Base-by-base conservation (phyloP, 371 early-diverging fungal genomes). In the Lichtheimia corymbifera region DNA sequence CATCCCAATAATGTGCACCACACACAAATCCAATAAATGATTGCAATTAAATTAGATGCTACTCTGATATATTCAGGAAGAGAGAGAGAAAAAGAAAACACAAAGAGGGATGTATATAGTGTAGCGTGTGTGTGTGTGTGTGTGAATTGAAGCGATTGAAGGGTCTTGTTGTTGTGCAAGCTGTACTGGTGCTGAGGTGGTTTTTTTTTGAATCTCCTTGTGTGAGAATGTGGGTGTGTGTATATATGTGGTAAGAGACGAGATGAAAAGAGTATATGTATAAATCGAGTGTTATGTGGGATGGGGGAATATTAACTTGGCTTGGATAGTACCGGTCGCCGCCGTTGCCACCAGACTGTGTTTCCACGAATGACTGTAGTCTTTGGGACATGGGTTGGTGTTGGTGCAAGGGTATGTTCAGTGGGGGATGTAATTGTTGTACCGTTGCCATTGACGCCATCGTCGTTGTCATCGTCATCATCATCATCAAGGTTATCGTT, bases 331-430 rank as follows among this genome's bases (percentile, higher is more conserved):
- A 53, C 44, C 30, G 66, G 53, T 2, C 62, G 72, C 28, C 67
- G 65, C 50, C 77, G 69, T 61, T 77, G 71, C 80, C 77, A 80
- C 77, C 80, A 80, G 47, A 80, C 64, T 2, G 77, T 70, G 47
- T 61, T 74, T 57, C 73, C 77, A 55, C 74, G 61, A 53, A 80
- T 67, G 13, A 77, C 72, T 25, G 69, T 72, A 17, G 62, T 56
- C 56, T 70, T 79, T 55, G 68, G 71, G 64, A 70, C 65, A 55
- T 72, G 66, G 42, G 65, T 59, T 35, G 35, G 35, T 35, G 35
- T 35, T 35, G 35, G 35, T 35, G 35, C 35, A 35, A 35, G 35
- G 35, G 35, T 35, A 35, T 35, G 35, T 35, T 35, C 35, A 35
- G 35, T 35, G 6, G 35, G 35, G 35, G 35, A 35, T 35, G 35